Conservation (phyloP, 129 eudicot genomes). For the Chrysanthemum seticuspe region DNA sequence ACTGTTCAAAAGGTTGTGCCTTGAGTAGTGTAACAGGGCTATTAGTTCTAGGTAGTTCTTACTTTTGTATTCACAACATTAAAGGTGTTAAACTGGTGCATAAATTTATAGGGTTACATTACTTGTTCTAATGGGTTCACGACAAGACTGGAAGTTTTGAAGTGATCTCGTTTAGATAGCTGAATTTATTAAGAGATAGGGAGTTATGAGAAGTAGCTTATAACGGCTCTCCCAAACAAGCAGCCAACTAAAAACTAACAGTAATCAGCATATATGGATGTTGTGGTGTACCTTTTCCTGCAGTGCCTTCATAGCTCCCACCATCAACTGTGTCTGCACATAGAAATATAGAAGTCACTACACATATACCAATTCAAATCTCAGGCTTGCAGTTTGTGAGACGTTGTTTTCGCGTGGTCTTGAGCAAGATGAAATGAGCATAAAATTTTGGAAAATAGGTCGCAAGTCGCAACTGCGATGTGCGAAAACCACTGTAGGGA, state of each 20-base stretch:
- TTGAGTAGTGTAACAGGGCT: too few species aligned
- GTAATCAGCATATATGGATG: neutral
- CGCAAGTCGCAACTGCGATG: neutral
- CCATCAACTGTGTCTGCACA: conserved; percentile 27
- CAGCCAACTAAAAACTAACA: neutral
- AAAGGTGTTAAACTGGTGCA: too few species aligned
- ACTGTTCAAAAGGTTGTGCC: too few species aligned
- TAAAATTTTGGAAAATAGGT: neutral
- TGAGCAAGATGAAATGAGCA: neutral
- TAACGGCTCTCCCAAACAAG: neutral
- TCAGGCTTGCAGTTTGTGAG: neutral
- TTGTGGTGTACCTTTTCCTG: conserved; percentile 22
- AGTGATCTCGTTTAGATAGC: too few species aligned
- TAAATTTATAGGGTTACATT: too few species aligned
- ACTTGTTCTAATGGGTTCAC: too few species aligned
- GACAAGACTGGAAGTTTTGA: too few species aligned
- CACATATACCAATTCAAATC: neutral
- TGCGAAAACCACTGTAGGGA: neutral
- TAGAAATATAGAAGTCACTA: neutral
- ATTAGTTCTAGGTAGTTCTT: too few species aligned
- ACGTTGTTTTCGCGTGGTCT: neutral
- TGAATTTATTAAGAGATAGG: too few species aligned
- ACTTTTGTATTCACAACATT: too few species aligned
- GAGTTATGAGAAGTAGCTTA: too few species aligned
- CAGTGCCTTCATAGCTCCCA: conserved; percentile 23